phyloP scores from a whole-genome alignment of 75 land plant genomes.

The Sequoia sempervirens region DNA sequence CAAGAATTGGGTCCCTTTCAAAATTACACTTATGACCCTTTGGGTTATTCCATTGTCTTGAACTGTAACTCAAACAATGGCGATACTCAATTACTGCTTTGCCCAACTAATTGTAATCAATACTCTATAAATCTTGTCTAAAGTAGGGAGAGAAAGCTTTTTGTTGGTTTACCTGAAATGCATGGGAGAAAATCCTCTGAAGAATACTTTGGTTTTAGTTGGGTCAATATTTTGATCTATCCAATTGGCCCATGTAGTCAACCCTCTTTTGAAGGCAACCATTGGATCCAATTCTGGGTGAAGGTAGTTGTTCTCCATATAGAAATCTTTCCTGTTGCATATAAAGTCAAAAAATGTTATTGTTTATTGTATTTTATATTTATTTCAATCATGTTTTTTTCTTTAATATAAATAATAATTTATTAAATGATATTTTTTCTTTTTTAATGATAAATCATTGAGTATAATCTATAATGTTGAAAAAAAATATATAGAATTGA shows the following conservation, averaged over 20 bases:
- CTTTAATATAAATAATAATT: too few species aligned
- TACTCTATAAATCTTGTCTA: too few species aligned
- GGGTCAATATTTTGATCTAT: slow-evolving; percentile 55
- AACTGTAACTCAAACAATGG: slow-evolving; percentile 10
- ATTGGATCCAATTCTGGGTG: slow-evolving; percentile 47
- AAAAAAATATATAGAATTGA: too few species aligned
- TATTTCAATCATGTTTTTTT: too few species aligned
- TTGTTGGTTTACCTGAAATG: slow-evolving; percentile 54
- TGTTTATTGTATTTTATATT: too few species aligned
- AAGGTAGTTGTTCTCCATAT: slow-evolving; percentile 30
- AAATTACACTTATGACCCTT: slow-evolving; percentile 22
- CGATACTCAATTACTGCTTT: too few species aligned
- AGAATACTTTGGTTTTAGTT: slow-evolving; percentile 58
- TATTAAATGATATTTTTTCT: too few species aligned
- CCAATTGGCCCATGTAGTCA: slow-evolving; percentile 74
- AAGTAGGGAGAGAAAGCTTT: neutral
- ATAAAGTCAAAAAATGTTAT: too few species aligned
- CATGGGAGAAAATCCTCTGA: slow-evolving; percentile 72
- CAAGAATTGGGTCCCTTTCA: slow-evolving; percentile 45
- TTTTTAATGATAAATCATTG: too few species aligned
- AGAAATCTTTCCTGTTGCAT: slow-evolving; percentile 44
- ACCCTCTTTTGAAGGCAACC: slow-evolving; percentile 45
- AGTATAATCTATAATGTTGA: too few species aligned
- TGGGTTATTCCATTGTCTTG: slow-evolving; percentile 25
- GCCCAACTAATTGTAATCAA: too few species aligned